These are phyloP conservation scores for Leishmania braziliensis DNA, from an alignment of 208 protist genomes.

Conservation along the genomic window DNA sequence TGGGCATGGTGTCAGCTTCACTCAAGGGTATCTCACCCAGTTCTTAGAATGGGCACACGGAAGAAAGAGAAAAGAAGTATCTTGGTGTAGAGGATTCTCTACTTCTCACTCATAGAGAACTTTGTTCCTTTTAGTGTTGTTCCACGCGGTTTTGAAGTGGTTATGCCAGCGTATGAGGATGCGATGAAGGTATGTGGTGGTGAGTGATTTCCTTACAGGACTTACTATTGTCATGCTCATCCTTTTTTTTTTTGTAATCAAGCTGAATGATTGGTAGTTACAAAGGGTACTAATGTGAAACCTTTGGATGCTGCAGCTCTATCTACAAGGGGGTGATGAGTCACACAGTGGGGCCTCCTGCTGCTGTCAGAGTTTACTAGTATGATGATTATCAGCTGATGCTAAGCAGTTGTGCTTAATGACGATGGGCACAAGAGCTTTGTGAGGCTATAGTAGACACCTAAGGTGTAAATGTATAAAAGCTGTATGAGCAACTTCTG, in stretches of 20 bases:
- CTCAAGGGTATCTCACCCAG: not conserved
- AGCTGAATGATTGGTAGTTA: not conserved
- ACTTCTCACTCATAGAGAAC: not conserved
- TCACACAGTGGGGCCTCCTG: not conserved
- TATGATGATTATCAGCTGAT: not conserved
- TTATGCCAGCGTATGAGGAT: not conserved
- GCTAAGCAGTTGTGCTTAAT: not conserved
- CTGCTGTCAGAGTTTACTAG: not conserved
- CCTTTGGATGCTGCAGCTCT: not conserved
- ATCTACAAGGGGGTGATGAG: not conserved
- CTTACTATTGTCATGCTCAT: not conserved
- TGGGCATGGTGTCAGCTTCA: not conserved
- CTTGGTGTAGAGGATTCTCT: not conserved
- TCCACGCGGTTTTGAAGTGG: not conserved
- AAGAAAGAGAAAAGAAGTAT: not conserved
- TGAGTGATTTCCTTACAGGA: not conserved
- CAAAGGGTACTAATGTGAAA: not conserved
- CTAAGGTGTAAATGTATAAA: not conserved
- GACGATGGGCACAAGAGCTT: not conserved
- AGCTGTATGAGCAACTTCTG: not conserved
- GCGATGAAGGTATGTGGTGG: not conserved
- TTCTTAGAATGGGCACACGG: not conserved
- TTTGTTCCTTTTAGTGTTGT: not conserved
- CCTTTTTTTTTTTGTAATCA: not conserved
- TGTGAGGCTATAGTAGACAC: not conserved